Percentiles rank a stretch among this genome's conserved stretches.
These are phyloP conservation scores for Blastobotrys arbuscula DNA, from an alignment of 1,139 yeast genomes.

Conservation along the genomic window DNA sequence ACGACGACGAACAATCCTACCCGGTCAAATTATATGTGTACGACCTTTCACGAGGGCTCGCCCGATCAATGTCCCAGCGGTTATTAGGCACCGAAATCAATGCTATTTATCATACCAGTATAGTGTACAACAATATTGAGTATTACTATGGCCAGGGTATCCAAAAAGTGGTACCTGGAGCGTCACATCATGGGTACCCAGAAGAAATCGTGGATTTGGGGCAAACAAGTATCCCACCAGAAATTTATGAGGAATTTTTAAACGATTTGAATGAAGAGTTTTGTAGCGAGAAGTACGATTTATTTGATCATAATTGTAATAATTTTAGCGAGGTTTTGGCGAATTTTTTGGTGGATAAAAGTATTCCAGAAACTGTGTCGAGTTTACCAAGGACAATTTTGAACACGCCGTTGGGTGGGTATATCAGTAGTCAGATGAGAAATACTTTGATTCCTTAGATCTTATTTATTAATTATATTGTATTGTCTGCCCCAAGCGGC, in stretches of 20 bases:
- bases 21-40: conserved; percentile 57
- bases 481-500: neutral
- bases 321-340: conserved; percentile 56
- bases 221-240: conserved; percentile 46
- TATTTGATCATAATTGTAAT: conserved; percentile 64
- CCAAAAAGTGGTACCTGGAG: conserved; percentile 44
- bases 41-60: conserved; percentile 51
- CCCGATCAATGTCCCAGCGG: conserved; percentile 29
- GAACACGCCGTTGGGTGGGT: conserved; percentile 54
- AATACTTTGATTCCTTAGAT: neutral
- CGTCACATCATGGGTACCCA: conserved; percentile 57
- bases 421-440: neutral
- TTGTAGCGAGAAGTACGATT: conserved; percentile 47
- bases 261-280: conserved; percentile 46
- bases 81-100: conserved; percentile 39
- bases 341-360: conserved; percentile 55
- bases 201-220: conserved; percentile 51
- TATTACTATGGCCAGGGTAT: conserved; percentile 60
- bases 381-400: conserved; percentile 53
- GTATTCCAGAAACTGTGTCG: conserved; percentile 45
- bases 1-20: conserved; percentile 15
- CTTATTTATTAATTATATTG: neutral
- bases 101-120: conserved; percentile 64
- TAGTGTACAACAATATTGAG: conserved; percentile 52
- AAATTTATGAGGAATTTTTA: conserved; percentile 49